phyloP scores from a whole-genome alignment of 1,284 basidiomycete species.

The Anthracocystis panici-leucophaei region DNA sequence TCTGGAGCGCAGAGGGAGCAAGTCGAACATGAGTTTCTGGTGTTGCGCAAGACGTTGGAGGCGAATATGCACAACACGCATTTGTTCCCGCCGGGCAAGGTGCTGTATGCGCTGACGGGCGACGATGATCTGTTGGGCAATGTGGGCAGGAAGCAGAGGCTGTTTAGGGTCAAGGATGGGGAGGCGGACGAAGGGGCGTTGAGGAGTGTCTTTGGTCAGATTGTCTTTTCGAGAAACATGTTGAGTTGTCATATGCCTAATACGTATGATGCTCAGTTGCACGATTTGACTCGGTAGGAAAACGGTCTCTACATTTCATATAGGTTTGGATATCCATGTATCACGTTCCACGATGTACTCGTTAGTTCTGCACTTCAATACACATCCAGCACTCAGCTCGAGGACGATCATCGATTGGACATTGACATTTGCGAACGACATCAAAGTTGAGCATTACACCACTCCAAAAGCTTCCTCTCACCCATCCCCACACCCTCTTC shows the following conservation, averaged over 20 bases:
- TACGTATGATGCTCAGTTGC: slow-evolving; percentile 58
- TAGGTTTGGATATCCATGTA: not conserved
- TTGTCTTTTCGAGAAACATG: slow-evolving; percentile 84
- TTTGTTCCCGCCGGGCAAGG: slow-evolving; percentile 82
- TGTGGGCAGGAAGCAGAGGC: slow-evolving; percentile 16
- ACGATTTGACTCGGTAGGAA: slow-evolving; percentile 28
- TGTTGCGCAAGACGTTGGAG: slow-evolving; percentile 83
- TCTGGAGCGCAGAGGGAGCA: not conserved
- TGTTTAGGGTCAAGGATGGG: slow-evolving; percentile 38
- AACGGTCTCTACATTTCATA: not conserved
- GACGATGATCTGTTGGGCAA: slow-evolving; percentile 71
- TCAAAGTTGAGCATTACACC: slow-evolving; percentile 52
- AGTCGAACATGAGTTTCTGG: slow-evolving; percentile 70
- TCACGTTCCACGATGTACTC: not conserved
- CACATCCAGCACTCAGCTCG: too few relatives aligned
- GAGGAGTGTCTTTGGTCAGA: slow-evolving; percentile 79
- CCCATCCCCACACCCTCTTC: not conserved
- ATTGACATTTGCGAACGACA: too few relatives aligned
- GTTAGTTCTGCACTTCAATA: not conserved
- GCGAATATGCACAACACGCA: slow-evolving; percentile 83
- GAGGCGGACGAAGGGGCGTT: slow-evolving; percentile 21
- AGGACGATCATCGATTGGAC: too few relatives aligned
- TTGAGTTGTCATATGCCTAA: slow-evolving; percentile 79
- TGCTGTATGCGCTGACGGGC: slow-evolving; percentile 81
- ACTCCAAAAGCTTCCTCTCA: slow-evolving; percentile 28